Evolutionary conservation across 306 rosid species (phyloP).

Genomic region (Trifolium pratense): DNA sequence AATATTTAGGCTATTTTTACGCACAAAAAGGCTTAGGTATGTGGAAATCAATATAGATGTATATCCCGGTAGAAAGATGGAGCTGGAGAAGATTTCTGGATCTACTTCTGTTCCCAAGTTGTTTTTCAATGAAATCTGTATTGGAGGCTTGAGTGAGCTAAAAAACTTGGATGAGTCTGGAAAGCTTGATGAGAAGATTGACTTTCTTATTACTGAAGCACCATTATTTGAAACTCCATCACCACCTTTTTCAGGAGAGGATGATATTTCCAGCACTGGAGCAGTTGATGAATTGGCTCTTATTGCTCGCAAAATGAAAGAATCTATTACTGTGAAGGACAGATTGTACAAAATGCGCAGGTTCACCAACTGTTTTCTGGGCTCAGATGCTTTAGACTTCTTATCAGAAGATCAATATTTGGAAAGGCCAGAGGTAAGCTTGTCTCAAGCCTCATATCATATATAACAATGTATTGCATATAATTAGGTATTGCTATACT

Average conservation of each 20-base stretch:
- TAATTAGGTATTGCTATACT: conserved; percentile 10
- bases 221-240: conserved; percentile 71
- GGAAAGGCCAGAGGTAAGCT: conserved; percentile 85
- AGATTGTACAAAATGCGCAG: conserved; percentile 79
- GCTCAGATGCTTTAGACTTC: conserved; percentile 87
- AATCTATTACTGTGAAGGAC: conserved; percentile 69
- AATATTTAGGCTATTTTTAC: conserved; percentile 69
- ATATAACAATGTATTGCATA: not conserved
- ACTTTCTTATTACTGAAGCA: conserved; percentile 67
- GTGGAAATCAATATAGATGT: conserved; percentile 83
- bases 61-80: conserved; percentile 75
- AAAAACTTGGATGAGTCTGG: conserved; percentile 70
- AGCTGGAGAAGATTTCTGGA: conserved; percentile 77
- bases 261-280: conserved; percentile 67
- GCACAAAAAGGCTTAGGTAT: conserved; percentile 66
- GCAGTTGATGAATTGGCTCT: conserved; percentile 77
- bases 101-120: conserved; percentile 80
- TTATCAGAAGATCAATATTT: conserved; percentile 92
- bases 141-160: conserved; percentile 82
- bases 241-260: conserved; percentile 93
- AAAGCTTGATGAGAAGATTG: conserved; percentile 78
- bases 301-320: conserved; percentile 82
- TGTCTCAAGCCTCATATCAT: not conserved
- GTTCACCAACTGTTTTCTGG: conserved; percentile 73
- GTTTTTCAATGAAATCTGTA: conserved; percentile 74